phyloP scores from a whole-genome alignment of 306 rosid genomes.

The Prosopis cineraria region DNA sequence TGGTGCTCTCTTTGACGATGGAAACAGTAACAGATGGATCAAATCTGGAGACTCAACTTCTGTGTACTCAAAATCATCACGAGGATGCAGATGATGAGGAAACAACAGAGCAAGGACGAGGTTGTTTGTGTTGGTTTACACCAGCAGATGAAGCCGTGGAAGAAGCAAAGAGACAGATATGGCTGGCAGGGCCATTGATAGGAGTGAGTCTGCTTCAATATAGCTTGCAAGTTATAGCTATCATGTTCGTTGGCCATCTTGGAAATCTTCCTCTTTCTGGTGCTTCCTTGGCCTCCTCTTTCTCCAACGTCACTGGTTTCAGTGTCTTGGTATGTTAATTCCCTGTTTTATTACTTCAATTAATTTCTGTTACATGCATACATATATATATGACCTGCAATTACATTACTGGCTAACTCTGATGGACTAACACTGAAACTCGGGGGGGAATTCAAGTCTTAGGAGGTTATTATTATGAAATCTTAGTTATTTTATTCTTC shows the following conservation, averaged over 20 bases:
- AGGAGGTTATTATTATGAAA: no score
- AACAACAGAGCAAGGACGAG: not conserved
- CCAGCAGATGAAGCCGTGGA: slow-evolving; percentile 31
- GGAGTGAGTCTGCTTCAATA: slow-evolving; percentile 51
- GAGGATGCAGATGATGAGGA: no score
- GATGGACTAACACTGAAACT: no score
- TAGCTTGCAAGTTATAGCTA: slow-evolving; percentile 50
- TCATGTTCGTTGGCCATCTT: slow-evolving; percentile 64
- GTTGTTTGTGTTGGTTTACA: slow-evolving; percentile 3
- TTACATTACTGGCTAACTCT: no score
- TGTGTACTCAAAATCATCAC: slow-evolving; percentile 24
- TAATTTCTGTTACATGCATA: no score
- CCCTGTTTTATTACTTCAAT: not conserved
- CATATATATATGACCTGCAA: no score
- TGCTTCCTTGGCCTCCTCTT: slow-evolving; percentile 57
- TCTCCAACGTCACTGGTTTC: slow-evolving; percentile 55
- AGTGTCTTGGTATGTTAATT: slow-evolving; percentile 51
- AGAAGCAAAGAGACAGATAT: slow-evolving; percentile 50
- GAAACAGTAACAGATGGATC: slow-evolving; percentile 21
- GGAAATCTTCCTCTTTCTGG: slow-evolving; percentile 59
- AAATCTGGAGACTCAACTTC: slow-evolving; percentile 29
- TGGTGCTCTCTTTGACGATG: slow-evolving; percentile 28
- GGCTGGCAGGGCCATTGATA: slow-evolving; percentile 63
- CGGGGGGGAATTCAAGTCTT: no score
- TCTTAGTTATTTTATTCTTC: not conserved